phyloP scores from a whole-genome alignment of 768 basidiomycete genomes.

The Tephrocybe sp. region DNA sequence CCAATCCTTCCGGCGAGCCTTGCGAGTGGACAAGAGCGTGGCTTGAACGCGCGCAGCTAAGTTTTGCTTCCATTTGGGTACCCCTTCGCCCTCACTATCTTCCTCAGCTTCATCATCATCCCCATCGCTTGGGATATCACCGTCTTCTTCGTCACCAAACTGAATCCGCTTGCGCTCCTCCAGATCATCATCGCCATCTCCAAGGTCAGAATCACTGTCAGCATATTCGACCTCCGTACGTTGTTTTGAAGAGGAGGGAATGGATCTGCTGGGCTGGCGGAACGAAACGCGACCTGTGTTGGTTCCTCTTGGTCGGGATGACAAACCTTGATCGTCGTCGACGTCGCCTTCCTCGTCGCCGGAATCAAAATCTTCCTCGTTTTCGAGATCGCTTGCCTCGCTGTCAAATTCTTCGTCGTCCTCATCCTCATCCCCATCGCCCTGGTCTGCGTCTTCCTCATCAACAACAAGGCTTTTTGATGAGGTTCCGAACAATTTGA shows the following conservation, averaged over 20 bases:
- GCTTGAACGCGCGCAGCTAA: conserved; percentile 44
- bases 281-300: conserved; percentile 51
- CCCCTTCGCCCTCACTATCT: conserved; percentile 36
- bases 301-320: conserved; percentile 19
- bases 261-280: conserved; percentile 42
- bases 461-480: conserved; percentile 60
- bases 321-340: neutral
- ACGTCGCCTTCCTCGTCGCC: conserved; percentile 16
- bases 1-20: conserved; percentile 61
- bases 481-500: conserved; percentile 82
- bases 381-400: conserved; percentile 10
- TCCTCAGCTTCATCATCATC: conserved; percentile 40
- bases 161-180: conserved; percentile 24
- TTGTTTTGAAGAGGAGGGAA: conserved; percentile 35
- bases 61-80: conserved; percentile 75
- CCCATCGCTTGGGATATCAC: conserved; percentile 45
- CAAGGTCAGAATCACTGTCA: conserved; percentile 76
- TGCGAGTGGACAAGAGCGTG: conserved; percentile 39
- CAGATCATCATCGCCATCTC: conserved; percentile 38
- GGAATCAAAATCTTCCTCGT: conserved; percentile 11
- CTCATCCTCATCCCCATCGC: conserved; percentile 30
- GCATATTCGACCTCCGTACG: conserved; percentile 59
- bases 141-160: conserved; percentile 45
- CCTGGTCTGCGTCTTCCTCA: conserved; percentile 30
- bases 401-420: conserved; percentile 21